Conservation (phyloP, 2,329 filamentous ascomycete genomes). For the Cyanodermella asteris region DNA sequence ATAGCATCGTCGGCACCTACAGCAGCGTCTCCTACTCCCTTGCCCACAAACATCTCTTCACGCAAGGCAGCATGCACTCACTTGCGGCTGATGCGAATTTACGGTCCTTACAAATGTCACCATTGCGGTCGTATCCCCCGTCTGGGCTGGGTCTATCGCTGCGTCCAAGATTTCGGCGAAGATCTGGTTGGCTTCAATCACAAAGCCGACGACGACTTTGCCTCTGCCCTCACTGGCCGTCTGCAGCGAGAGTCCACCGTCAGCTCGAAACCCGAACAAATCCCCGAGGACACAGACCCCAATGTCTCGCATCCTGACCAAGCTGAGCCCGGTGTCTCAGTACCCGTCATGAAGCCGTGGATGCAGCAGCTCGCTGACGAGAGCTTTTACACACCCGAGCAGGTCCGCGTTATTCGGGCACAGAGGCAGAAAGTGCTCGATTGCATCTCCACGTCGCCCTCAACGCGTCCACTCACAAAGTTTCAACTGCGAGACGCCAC, state of each 20-base stretch:
- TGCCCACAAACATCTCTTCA: no score
- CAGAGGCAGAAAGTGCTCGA: slow-evolving; percentile 18
- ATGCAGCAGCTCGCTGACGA: slow-evolving; percentile 20
- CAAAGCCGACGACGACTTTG: slow-evolving; percentile 3
- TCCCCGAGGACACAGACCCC: no score
- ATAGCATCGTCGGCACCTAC: no score
- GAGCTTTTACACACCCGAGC: slow-evolving; percentile 20
- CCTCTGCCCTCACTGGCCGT: no score
- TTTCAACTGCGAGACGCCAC: no score
- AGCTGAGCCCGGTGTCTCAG: no score
- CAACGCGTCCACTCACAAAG: no score
- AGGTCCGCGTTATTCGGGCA: slow-evolving; percentile 18
- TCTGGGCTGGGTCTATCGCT: slow-evolving; percentile 54
- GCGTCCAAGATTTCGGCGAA: slow-evolving; percentile 39
- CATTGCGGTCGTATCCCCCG: slow-evolving; percentile 33
- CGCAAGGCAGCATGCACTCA: slow-evolving; percentile 36
- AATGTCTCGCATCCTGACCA: no score
- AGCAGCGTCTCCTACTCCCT: no score
- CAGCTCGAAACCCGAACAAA: no score
- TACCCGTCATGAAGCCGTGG: slow-evolving; percentile 16
- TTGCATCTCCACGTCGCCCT: no score
- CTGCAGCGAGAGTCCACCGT: no score
- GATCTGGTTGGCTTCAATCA: background rate
- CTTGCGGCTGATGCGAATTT: slow-evolving; percentile 43
- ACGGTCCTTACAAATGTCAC: slow-evolving; percentile 32